Evolutionary conservation across 768 basidiomycete species (phyloP), one percentile per base, ranked within the genome.

Genomic region (Suillus cothurnatus): DNA sequence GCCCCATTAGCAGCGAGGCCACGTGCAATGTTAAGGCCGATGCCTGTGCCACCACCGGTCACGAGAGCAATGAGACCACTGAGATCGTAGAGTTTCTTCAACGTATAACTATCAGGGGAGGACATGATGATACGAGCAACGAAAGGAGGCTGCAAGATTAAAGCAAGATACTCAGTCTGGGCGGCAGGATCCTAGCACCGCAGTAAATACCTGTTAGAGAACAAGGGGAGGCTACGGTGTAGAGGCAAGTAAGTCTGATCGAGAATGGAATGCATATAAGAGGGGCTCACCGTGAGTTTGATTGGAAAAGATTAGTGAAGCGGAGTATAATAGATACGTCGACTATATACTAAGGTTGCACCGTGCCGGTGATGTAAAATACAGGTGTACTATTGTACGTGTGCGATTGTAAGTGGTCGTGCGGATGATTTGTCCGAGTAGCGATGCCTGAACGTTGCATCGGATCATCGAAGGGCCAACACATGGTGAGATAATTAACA

Each of bases 1-100:
- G 92, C 91, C 1, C 92, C 91, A 69, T 88, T 90, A 34, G 88
- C 82, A 19, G 92, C 92, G 15, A 94, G 82, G 6, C 90, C 92
- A 61, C 82, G 81, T 11, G 91, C 80, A 63, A 92, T 92, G 85
- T 88, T 87, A 64, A 88, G 74, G 38, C 85, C 85, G 60, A 86
- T 86, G 26, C 84, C 83, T 3, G 81, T 83, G n/a, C 81, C 84
- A 9, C 81, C 82, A 12, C 83, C 82, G 0, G 83, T 82, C 45
- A 84, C 81, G 39, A 84, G 73, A 4, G 81, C 81, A 8, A 91
- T 76, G 31, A 85, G 81, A n/a, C 86, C 88, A 28, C 81, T 74
- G 64, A 92, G 82, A 68, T 86, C 81, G 69, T 82, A 85, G 23
- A 86, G 52, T 53, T 71, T 76, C 36, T 68, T 70, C 17, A 65